Conservation (phyloP, 2,329 filamentous ascomycete genomes). For the Botrytis porri region DNA sequence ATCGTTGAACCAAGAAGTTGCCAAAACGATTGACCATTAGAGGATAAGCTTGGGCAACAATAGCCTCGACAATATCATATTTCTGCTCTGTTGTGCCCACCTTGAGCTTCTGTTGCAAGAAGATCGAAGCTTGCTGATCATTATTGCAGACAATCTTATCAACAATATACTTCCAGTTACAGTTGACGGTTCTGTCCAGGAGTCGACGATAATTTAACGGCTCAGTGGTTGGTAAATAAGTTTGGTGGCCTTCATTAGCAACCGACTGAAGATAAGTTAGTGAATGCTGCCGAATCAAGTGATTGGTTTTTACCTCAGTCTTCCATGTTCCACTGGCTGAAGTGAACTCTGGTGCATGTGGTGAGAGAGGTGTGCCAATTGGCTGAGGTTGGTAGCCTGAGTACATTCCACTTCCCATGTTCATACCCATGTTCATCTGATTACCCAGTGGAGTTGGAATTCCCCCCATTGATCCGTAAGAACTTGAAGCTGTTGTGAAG, state of each 20-base stretch:
- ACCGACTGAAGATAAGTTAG: conserved; percentile 43
- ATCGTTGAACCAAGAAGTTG: conserved; percentile 96
- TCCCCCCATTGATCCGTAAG: conserved; percentile 34
- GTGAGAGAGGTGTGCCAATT: conserved; percentile 65
- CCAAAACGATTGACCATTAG: conserved; percentile 99
- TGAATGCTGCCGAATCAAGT: conserved; percentile 26
- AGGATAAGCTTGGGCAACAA: conserved; percentile 89
- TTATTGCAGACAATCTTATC: conserved; percentile 99
- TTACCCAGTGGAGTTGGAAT: conserved; percentile 26
- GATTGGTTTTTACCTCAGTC: conserved; percentile 34
- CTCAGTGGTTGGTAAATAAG: conserved; percentile 82
- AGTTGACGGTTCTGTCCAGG: conserved; percentile 91
- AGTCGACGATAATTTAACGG: conserved; percentile 95
- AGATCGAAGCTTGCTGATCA: conserved; percentile 98
- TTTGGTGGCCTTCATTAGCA: conserved; percentile 56
- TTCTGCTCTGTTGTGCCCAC: conserved; percentile 93
- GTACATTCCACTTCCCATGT: conserved; percentile 31
- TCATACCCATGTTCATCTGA: conserved; percentile 27
- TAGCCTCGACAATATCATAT: conserved; percentile 93
- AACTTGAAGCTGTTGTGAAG: conserved; percentile 33
- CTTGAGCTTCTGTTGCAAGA: conserved; percentile 98
- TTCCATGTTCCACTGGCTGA: conserved; percentile 44
- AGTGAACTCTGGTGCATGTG: conserved; percentile 72
- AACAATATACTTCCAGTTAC: conserved; percentile 99
- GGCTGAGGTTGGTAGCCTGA: conserved; percentile 50